phyloP scores from a whole-genome alignment of 805 yeast genomes.

The Wickerhamomyces canadensis region DNA sequence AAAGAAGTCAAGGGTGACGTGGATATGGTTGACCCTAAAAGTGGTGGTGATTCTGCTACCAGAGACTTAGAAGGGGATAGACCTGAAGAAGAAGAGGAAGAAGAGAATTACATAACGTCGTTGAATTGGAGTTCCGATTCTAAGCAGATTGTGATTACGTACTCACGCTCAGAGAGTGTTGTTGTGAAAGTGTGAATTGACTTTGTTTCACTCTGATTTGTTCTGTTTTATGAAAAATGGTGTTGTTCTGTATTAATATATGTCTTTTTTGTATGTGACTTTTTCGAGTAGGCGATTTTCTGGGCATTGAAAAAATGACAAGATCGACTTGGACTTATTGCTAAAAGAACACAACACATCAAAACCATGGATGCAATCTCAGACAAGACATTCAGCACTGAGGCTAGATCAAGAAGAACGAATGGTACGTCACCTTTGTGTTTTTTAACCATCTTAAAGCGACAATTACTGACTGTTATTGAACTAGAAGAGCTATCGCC shows the following conservation, averaged over 20 bases:
- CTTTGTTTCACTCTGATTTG: too few species aligned
- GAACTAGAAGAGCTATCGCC: slow-evolving; percentile 54
- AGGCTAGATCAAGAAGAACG: slow-evolving; percentile 20
- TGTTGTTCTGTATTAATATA: not conserved
- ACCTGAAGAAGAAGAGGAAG: slow-evolving; percentile 4
- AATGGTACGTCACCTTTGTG: slow-evolving; percentile 37
- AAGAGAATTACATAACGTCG: slow-evolving; percentile 26
- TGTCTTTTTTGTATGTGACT: not conserved
- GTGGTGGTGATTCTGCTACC: too few species aligned
- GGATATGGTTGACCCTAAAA: not conserved
- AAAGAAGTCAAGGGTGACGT: too few species aligned
- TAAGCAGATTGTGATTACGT: slow-evolving; percentile 25
- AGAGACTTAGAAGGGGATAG: not conserved
- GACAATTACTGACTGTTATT: too few species aligned
- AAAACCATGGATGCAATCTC: slow-evolving; percentile 61
- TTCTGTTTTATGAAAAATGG: not conserved
- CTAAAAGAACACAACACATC: not conserved
- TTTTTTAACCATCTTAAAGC: too few species aligned
- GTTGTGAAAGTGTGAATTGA: slow-evolving; percentile 2
- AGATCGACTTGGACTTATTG: too few species aligned
- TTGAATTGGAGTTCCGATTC: slow-evolving; percentile 30
- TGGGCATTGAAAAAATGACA: not conserved
- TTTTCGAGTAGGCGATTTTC: too few species aligned
- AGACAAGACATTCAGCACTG: slow-evolving; percentile 43
- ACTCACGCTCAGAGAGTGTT: slow-evolving; percentile 26